Evolutionary conservation across 129 eudicot genomes (phyloP), one percentile per base, ranked within the genome.

Genomic region (Flaveria trinervia): DNA sequence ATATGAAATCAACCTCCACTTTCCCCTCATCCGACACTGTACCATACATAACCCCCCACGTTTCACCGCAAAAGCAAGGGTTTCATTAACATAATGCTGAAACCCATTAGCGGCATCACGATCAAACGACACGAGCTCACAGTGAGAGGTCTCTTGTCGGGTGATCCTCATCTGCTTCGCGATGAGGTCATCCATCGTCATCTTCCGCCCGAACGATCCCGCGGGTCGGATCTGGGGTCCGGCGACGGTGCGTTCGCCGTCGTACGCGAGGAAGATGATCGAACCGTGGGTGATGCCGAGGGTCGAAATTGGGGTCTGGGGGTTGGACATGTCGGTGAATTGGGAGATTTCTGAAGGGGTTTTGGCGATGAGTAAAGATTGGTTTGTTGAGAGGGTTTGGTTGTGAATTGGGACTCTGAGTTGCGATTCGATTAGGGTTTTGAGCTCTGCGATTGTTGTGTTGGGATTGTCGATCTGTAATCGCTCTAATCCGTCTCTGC

Each of bases 141-240:
- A 91, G 50, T 93, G 88, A 5, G 98, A 93, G 69, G 73, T 82
- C 48, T 93, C 98, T 73, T 93, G 98, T 1, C 97, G 79, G 1
- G 87, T 77, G 30, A 93, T 83, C 0, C 93, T 46, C 98, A 93
- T 93, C 43, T 93, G 98, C 10, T 84, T 90, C 10, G 98, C 98
- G 26, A 93, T 93, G 1, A 93, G 69, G 49, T 93, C 98, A 50
- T 93, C 98, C 98, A 93, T 91, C 7, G 98, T 93, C 98, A 93
- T 93, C 85, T 93, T 93, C 59, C 83, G 80, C 0, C 98, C 98
- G 14, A 90, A 90, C 9, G 96, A 88, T 3, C 98, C 98, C 0
- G 96, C 84, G 0, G 97, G 93, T 7, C 57, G 75, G 64, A 89
- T 66, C 5, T 65, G 61, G 7, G 96, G 93, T 0, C 96, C 92